A percentile compares a stretch with the other conserved stretches of the same genome.
Conservation (phyloP, 2,329 filamentous ascomycete genomes). For the Fusarium nematophilum region DNA sequence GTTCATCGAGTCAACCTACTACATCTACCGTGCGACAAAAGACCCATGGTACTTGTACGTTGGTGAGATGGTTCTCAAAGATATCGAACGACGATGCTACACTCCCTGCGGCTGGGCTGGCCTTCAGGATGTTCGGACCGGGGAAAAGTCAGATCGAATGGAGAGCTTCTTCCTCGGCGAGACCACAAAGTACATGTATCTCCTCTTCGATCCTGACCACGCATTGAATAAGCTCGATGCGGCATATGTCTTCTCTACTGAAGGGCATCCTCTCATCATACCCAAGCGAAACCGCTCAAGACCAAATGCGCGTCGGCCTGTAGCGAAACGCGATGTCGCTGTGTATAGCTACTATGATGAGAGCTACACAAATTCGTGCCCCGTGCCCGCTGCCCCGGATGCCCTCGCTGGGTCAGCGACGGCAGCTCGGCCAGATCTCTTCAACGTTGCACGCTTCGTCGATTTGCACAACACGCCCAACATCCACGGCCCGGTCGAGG, state of each 20-base stretch:
- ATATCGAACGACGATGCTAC: conserved; percentile 90
- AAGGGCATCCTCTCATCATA: conserved; percentile 92
- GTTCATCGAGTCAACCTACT: conserved; percentile 96
- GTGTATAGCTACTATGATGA: conserved; percentile 55
- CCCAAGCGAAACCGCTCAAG: conserved; percentile 58
- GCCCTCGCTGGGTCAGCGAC: conserved; percentile 82
- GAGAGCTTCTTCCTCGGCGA: conserved; percentile 99
- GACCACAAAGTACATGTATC: conserved; percentile 94
- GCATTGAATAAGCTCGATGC: conserved; percentile 88
- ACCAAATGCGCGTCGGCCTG: conserved; percentile 7
- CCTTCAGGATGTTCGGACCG: conserved; percentile 82
- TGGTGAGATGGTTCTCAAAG: conserved; percentile 92
- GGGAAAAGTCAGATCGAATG: conserved; percentile 93
- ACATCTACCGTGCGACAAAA: conserved; percentile 91
- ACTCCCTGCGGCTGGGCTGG: conserved; percentile 94
- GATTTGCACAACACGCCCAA: conserved; percentile 82
- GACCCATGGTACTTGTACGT: conserved; percentile 98
- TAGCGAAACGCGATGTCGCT: conserved; percentile 24
- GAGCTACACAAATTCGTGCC: conserved; percentile 72
- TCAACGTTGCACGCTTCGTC: conserved; percentile 88
- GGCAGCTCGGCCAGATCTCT: conserved; percentile 83
- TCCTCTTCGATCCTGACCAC: conserved; percentile 88
- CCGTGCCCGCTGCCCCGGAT: conserved; percentile 66
- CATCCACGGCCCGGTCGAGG: conserved; percentile 60
- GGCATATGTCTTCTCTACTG: conserved; percentile 93